Evolutionary conservation across 257 asterid species (phyloP), one percentile per base, ranked within the genome.

Genomic region (Nicotiana benthamiana): DNA sequence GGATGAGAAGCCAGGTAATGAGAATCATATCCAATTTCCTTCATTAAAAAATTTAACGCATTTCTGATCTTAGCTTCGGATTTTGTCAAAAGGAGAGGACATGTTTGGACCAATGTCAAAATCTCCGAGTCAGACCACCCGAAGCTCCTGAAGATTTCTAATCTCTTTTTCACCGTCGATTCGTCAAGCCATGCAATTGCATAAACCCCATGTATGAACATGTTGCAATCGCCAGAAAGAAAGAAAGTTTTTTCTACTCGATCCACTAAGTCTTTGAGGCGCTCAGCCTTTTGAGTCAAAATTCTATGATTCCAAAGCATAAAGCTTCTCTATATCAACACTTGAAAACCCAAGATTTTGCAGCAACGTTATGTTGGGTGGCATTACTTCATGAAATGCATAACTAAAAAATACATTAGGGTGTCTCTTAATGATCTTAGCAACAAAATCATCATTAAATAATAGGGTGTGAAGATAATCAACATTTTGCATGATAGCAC

Each of bases 41-140:
- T 67, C 43, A 64, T 66, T 5, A 62, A 66, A 78, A 77, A 77
- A 1, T 82, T 82, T 77, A 79, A 68, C 1, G 1, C 0, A 24
- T 36, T 43, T 40, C 46, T 77, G 20, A 82, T 4, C 57, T 48
- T 82, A 11, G 30, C 79, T 24, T 36, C 79, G 2, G 85, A 77
- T 32, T 17, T 16, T 4, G 20, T 26, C 6, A 82, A 59, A 15
- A 52, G 3, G 6, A 2, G 4, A 67, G 85, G 85, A 17, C 10
- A 53, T 26, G 4, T 56, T 27, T 26, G 59, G 26, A 77, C 17
- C 79, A 77, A 16, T 15, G 43, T 4, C 20, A 12, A 46, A 15
- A 82, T 63, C 2, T 54, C 27, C 17, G 11, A 36, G 20, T 82
- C 80, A 28, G 77, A 40, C 68, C 64, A 82, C 74, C 84, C 84